Conservation (phyloP, 768 basidiomycete genomes). For the Suillus hirtellus region DNA sequence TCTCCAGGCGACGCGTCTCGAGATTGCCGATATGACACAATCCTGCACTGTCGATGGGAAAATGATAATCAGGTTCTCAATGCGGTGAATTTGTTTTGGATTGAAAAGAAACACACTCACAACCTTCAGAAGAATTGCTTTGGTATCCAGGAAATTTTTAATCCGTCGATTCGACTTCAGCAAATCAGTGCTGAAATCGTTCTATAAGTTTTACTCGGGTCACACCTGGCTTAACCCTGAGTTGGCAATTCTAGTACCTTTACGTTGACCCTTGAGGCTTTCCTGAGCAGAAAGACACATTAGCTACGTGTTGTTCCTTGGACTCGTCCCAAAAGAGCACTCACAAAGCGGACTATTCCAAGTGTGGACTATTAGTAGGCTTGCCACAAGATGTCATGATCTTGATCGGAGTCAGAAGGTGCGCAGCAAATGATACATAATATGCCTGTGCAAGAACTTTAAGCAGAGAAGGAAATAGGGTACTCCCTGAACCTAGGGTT, state of each 20-base stretch:
- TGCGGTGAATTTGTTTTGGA: neutral
- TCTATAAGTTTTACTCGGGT: neutral
- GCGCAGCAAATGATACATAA: conserved; percentile 28
- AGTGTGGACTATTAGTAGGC: neutral
- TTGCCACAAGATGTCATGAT: conserved; percentile 7
- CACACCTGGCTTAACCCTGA: neutral
- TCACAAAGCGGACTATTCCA: neutral
- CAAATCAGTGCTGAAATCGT: neutral
- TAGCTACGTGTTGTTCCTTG: neutral
- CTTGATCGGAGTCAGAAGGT: conserved; percentile 13
- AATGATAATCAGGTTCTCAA: neutral
- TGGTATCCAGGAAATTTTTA: neutral
- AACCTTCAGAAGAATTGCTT: neutral
- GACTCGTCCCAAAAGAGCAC: neutral
- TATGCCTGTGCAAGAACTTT: conserved; percentile 27
- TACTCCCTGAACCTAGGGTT: conserved; percentile 29
- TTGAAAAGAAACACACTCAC: neutral
- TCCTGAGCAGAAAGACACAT: conserved; percentile 5
- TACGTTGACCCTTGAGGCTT: neutral
- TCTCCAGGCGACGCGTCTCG: conserved; percentile 1
- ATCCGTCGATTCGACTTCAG: neutral
- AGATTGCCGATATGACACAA: conserved; percentile 1
- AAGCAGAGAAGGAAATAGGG: conserved; percentile 25
- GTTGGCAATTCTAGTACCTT: neutral
- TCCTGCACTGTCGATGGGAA: neutral